phyloP scores from a whole-genome alignment of 257 asterid genomes.

The Henckelia pumila region DNA sequence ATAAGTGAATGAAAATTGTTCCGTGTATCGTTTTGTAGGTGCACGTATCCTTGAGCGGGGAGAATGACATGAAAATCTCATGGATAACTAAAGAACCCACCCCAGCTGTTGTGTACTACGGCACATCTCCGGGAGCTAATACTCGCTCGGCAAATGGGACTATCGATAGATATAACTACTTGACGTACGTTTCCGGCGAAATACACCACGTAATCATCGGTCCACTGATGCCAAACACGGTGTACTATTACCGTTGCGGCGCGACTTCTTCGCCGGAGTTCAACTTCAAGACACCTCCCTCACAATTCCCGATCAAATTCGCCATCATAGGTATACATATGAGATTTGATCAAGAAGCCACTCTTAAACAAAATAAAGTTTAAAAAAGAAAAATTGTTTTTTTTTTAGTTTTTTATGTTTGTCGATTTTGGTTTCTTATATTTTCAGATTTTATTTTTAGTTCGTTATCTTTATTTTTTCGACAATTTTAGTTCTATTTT shows the following conservation, averaged over 20 bases:
- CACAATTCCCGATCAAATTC: constrained; percentile 54
- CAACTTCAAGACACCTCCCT: constrained; percentile 62
- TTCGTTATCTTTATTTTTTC: too few species aligned
- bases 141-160: constrained; percentile 48
- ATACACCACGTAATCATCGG: constrained; percentile 71
- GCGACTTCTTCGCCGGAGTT: constrained; percentile 33
- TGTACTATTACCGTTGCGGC: constrained; percentile 55
- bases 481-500: too few species aligned
- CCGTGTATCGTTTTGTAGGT: constrained; percentile 38
- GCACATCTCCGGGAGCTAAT: constrained; percentile 46
- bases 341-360: too few species aligned
- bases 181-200: constrained; percentile 50
- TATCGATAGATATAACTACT: constrained; percentile 32
- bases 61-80: constrained; percentile 50
- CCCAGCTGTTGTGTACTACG: constrained; percentile 51
- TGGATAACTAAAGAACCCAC: constrained; percentile 46
- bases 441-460: too few species aligned
- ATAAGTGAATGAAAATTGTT: too few species aligned
- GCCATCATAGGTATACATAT: constrained; percentile 47
- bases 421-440: too few species aligned
- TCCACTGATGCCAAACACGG: constrained; percentile 54
- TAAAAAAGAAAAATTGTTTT: too few species aligned
- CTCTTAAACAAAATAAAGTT: too few species aligned
- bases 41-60: constrained; percentile 60
- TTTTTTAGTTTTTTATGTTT: too few species aligned